Conservation (phyloP, 495 filamentous ascomycete species). For the Penicillium diatomitis region DNA sequence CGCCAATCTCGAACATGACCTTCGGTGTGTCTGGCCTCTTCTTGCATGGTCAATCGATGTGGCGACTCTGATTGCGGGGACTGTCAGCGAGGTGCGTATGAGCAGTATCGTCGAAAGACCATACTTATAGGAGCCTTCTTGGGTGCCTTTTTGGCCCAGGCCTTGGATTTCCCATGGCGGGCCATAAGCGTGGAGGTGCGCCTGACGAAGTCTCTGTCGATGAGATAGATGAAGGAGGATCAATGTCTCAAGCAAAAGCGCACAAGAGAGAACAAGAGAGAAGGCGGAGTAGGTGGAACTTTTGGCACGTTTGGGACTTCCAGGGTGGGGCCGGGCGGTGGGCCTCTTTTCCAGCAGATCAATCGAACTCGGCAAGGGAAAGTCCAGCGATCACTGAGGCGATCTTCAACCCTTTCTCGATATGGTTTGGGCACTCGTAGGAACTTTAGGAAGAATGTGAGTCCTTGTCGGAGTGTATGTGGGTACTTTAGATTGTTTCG, state of each 20-base stretch:
- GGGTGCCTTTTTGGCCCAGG: conserved; percentile 10
- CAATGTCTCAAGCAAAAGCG: neutral
- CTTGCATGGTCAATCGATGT: conserved; percentile 50
- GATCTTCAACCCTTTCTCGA: too few species aligned
- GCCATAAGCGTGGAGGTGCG: conserved; percentile 8
- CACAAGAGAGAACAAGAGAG: neutral
- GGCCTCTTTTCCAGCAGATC: neutral
- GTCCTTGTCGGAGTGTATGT: too few species aligned
- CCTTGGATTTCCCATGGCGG: conserved; percentile 22
- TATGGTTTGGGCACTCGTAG: too few species aligned
- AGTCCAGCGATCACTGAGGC: too few species aligned
- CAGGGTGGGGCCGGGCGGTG: conserved; percentile 9
- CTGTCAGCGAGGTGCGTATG: neutral
- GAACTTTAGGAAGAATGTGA: too few species aligned
- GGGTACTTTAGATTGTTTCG: too few species aligned
- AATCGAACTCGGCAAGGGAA: too few species aligned
- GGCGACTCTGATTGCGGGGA: conserved; percentile 4
- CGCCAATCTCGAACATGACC: conserved; percentile 37
- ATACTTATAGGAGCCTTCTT: neutral
- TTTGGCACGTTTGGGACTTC: neutral
- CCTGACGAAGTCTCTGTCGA: neutral
- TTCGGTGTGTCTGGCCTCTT: conserved; percentile 72
- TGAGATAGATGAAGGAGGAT: neutral
- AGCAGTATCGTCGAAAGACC: too few species aligned
- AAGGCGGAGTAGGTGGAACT: too few species aligned